Conservation (phyloP, 2,329 filamentous ascomycete genomes). For the Emmonsia crescens region DNA sequence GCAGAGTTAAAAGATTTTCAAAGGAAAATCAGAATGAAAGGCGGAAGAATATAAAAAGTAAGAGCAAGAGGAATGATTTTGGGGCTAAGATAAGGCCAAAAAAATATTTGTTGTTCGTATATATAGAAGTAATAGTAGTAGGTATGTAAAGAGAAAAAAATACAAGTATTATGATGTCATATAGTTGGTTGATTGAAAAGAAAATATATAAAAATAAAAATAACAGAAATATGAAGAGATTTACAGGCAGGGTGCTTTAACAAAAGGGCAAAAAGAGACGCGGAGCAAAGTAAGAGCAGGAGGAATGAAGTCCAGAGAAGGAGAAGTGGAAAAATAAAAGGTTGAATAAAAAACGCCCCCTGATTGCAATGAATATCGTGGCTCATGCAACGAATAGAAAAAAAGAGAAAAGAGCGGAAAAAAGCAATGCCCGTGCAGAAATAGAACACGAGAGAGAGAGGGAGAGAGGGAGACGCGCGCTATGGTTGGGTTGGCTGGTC, state of each 20-base stretch:
- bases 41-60: conserved; percentile 3
- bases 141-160: conserved; percentile 23
- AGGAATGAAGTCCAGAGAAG: neutral
- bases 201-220: neutral
- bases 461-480: neutral
- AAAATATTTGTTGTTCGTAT: conserved; percentile 33
- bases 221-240: neutral
- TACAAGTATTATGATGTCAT: conserved; percentile 8
- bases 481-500: neutral
- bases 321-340: neutral
- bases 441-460: neutral
- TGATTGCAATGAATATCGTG: conserved; percentile 2
- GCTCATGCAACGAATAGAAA: conserved; percentile 2
- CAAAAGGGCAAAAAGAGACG: neutral
- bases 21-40: neutral
- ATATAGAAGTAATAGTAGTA: neutral
- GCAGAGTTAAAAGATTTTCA: neutral
- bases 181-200: conserved; percentile 17
- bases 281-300: neutral
- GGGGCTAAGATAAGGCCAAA: conserved; percentile 23
- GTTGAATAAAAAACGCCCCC: neutral
- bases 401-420: neutral
- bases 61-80: conserved; percentile 11
- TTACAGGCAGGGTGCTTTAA: neutral
- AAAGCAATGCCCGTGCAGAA: neutral